Evolutionary conservation across 768 basidiomycete species (phyloP).

Genomic region (Phylloporus sp.): DNA sequence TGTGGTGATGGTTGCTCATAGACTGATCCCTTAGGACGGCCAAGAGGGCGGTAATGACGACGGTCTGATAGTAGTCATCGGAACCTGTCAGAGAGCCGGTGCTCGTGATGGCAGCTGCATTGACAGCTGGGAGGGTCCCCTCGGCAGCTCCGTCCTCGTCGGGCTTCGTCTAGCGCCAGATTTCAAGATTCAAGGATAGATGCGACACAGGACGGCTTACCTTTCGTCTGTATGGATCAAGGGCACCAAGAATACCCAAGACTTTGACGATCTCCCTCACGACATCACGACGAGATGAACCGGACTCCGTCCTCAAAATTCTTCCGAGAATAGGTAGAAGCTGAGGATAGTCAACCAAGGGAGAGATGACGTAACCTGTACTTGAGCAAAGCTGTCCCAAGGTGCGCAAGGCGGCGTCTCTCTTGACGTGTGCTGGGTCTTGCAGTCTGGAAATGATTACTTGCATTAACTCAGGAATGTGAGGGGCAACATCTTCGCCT

Average conservation of each 20-base stretch:
- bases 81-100: conserved; percentile 58
- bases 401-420: conserved; percentile 91
- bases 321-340: conserved; percentile 80
- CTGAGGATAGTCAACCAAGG: conserved; percentile 87
- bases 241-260: conserved; percentile 89
- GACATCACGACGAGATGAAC: conserved; percentile 76
- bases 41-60: conserved; percentile 85
- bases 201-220: conserved; percentile 36
- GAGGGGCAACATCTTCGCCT: conserved; percentile 82
- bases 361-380: conserved; percentile 90
- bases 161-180: conserved; percentile 43
- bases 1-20: conserved; percentile 80
- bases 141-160: conserved; percentile 61
- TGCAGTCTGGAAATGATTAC: conserved; percentile 84
- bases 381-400: conserved; percentile 94
- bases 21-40: conserved; percentile 86
- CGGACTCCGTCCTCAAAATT: conserved; percentile 79
- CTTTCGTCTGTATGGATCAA: conserved; percentile 95
- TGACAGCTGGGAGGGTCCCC: conserved; percentile 54
- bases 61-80: conserved; percentile 97
- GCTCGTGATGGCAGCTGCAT: conserved; percentile 64
- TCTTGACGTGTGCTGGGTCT: conserved; percentile 84
- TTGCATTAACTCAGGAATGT: conserved; percentile 84
- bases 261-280: conserved; percentile 94
- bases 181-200: conserved; percentile 5